A percentile compares a stretch with the other conserved stretches of the same genome.
phyloP scores from a whole-genome alignment of 257 asterid genomes.

The Nicotiana tabacum region DNA sequence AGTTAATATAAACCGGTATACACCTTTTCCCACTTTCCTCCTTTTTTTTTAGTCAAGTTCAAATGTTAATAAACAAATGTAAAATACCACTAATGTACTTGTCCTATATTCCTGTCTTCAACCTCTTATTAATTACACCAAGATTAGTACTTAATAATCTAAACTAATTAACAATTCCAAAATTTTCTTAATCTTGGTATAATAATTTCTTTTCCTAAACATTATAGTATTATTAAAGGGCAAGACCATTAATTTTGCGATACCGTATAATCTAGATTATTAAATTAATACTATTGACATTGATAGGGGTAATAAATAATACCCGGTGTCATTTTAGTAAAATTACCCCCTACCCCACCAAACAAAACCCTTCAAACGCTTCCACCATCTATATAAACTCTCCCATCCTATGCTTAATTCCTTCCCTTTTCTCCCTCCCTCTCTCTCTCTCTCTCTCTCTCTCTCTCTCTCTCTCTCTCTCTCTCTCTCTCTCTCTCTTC shows the following conservation, averaged over 20 bases:
- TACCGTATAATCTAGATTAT: neutral
- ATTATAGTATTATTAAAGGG: no score
- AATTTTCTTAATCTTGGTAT: neutral
- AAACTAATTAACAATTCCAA: no score
- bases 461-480: no score
- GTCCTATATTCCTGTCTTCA: neutral
- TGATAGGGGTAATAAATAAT: neutral
- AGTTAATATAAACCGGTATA: slow-evolving; percentile 14
- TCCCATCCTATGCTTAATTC: no score
- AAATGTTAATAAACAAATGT: neutral
- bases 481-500: slow-evolving; percentile 2
- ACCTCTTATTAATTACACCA: neutral
- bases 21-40: neutral
- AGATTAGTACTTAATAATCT: neutral
- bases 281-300: neutral
- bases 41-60: neutral
- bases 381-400: slow-evolving; percentile 22
- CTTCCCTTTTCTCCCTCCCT: neutral
- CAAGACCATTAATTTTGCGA: neutral
- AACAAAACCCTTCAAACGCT: neutral
- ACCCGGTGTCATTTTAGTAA: neutral
- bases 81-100: neutral
- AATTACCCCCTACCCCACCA: neutral
- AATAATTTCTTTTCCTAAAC: neutral
- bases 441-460: no score